These are phyloP conservation scores for Parascedosporium putredinis DNA, from an alignment of 2,329 filamentous ascomycete species.

Conservation along the genomic window DNA sequence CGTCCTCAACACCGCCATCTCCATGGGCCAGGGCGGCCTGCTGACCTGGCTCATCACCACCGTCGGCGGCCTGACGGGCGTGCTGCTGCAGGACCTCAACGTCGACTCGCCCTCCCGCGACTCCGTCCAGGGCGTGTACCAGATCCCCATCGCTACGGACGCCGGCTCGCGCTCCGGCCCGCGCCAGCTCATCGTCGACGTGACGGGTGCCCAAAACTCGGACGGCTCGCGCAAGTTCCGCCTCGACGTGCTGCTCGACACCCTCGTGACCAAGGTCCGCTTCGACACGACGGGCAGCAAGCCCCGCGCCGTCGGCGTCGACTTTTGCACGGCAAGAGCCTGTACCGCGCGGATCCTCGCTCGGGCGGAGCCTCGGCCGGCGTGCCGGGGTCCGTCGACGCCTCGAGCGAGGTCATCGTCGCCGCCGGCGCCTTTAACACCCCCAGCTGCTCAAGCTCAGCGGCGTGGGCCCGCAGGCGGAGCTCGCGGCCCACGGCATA, in stretches of 20 bases:
- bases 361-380: constrained; percentile 19
- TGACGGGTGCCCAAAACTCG: constrained; percentile 34
- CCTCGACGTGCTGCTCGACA: constrained; percentile 42
- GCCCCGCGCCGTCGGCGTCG: constrained; percentile 36
- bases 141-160: constrained; percentile 43
- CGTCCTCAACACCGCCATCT: constrained; percentile 16
- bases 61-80: constrained; percentile 26
- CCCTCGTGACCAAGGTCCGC: constrained; percentile 31
- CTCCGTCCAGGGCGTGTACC: constrained; percentile 34
- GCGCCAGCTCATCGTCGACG: constrained; percentile 41
- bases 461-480: constrained; percentile 31
- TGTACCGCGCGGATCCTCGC: constrained; percentile 35
- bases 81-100: constrained; percentile 40
- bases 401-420: constrained; percentile 36
- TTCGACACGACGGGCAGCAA: constrained; percentile 27
- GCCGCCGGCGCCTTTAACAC: constrained; percentile 42
- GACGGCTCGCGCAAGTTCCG: constrained; percentile 44
- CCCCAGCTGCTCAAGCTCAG: constrained; percentile 41
- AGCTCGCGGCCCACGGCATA: constrained; percentile 28
- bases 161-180: constrained; percentile 37
- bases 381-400: constrained; percentile 22
- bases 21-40: constrained; percentile 2
- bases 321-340: constrained; percentile 34
- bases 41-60: constrained; percentile 19
- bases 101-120: constrained; percentile 32